These are phyloP conservation scores for Didymella segeticola DNA, from an alignment of 2,329 filamentous ascomycete genomes.

Conservation along the genomic window DNA sequence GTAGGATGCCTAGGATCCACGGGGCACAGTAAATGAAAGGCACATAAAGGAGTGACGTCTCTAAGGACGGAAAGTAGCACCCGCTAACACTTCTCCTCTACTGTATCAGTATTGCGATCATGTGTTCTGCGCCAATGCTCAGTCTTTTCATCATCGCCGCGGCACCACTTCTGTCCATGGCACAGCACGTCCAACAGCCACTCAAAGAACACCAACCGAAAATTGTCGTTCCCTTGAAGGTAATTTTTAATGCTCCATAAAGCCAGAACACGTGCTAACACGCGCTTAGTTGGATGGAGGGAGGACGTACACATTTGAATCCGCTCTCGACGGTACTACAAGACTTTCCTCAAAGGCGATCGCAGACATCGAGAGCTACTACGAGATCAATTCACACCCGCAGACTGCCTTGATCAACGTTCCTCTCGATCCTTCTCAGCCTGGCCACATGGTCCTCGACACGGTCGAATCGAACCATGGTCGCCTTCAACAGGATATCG, in stretches of 20 bases:
- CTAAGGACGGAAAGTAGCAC: background rate
- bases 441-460: conserved; percentile 4
- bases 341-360: background rate
- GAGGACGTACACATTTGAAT: conserved; percentile 1
- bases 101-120: background rate
- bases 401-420: conserved; percentile 7
- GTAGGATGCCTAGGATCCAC: background rate
- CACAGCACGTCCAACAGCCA: conserved; percentile 15
- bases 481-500: background rate
- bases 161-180: background rate
- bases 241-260: background rate
- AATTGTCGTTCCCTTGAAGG: conserved; percentile 2
- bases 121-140: background rate
- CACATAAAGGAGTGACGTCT: conserved; percentile 10
- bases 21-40: conserved; percentile 17
- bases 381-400: background rate
- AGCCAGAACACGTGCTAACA: background rate
- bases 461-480: background rate
- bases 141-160: background rate
- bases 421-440: conserved; percentile 1
- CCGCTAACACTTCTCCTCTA: no score
- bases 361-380: background rate
- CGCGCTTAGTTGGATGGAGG: background rate
- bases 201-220: conserved; percentile 1
- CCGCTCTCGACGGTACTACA: background rate